These are phyloP conservation scores for Cutaneotrichosporon cavernicola DNA, from an alignment of 1,284 basidiomycete species.

Conservation along the genomic window DNA sequence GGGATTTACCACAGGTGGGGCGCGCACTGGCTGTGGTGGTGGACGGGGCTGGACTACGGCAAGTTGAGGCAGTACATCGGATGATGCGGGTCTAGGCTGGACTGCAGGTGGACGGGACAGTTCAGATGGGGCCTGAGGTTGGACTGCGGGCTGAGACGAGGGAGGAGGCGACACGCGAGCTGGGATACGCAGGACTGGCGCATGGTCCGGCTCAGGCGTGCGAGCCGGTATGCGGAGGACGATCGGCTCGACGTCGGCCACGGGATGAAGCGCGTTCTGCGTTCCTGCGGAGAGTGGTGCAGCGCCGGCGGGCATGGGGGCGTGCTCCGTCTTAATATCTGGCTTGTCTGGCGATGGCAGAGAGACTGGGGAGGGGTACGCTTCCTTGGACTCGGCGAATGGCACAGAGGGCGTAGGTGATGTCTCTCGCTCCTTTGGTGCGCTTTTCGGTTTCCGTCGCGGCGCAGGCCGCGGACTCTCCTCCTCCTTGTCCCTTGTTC, in stretches of 20 bases:
- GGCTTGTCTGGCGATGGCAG: constrained; percentile 5
- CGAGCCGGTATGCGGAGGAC: constrained; percentile 21
- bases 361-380: constrained; percentile 8
- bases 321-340: not conserved
- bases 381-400: not conserved
- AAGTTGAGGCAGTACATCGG: too few species aligned
- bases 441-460: constrained; percentile 1
- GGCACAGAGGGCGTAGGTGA: not conserved
- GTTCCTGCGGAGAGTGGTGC: not conserved
- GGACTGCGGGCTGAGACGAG: not conserved
- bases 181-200: too few species aligned
- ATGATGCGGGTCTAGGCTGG: too few species aligned
- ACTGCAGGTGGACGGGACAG: too few species aligned
- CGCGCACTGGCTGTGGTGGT: too few species aligned
- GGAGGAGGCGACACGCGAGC: not conserved
- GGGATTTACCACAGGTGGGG: too few species aligned
- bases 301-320: not conserved
- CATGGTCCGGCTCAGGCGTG: not conserved
- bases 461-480: constrained; percentile 15
- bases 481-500: constrained; percentile 1
- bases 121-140: too few species aligned
- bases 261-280: not conserved
- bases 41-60: too few species aligned
- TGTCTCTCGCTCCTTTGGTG: not conserved
- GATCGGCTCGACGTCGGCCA: constrained; percentile 1